Evolutionary conservation across 2,329 filamentous ascomycete species (phyloP).

Genomic region (Alternaria metachromatica): DNA sequence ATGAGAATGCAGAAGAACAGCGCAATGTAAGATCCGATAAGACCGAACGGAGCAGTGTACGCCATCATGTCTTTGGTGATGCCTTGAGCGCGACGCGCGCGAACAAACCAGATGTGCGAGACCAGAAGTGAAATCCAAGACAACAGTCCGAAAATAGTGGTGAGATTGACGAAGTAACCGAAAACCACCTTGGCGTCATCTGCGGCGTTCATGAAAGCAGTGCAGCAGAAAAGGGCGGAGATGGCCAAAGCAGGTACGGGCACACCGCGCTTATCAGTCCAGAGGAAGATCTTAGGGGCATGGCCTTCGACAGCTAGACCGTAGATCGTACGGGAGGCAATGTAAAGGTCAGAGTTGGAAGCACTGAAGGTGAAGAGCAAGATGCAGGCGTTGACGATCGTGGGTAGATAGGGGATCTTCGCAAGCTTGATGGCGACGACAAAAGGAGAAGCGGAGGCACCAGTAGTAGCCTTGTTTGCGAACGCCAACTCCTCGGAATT

Average conservation of each 20-base stretch:
- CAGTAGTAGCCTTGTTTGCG: slow-evolving; percentile 56
- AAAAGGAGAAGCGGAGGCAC: slow-evolving; percentile 72
- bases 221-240: slow-evolving; percentile 67
- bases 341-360: slow-evolving; percentile 80
- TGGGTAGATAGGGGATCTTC: slow-evolving; percentile 66
- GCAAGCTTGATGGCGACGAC: slow-evolving; percentile 74
- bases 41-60: slow-evolving; percentile 75
- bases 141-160: slow-evolving; percentile 51
- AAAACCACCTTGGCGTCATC: slow-evolving; percentile 53
- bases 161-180: slow-evolving; percentile 57
- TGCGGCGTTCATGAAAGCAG: slow-evolving; percentile 66
- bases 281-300: slow-evolving; percentile 74
- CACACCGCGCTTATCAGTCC: slow-evolving; percentile 74
- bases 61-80: slow-evolving; percentile 53
- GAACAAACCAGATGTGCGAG: slow-evolving; percentile 58
- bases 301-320: slow-evolving; percentile 75
- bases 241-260: slow-evolving; percentile 70
- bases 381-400: slow-evolving; percentile 77
- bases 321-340: slow-evolving; percentile 73
- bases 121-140: slow-evolving; percentile 60
- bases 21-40: slow-evolving; percentile 70
- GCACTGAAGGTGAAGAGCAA: slow-evolving; percentile 78
- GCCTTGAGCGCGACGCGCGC: slow-evolving; percentile 54
- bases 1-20: slow-evolving; percentile 76
- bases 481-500: slow-evolving; percentile 66